phyloP scores from a whole-genome alignment of 495 filamentous ascomycete species.

The Wilcoxina mikolae region DNA sequence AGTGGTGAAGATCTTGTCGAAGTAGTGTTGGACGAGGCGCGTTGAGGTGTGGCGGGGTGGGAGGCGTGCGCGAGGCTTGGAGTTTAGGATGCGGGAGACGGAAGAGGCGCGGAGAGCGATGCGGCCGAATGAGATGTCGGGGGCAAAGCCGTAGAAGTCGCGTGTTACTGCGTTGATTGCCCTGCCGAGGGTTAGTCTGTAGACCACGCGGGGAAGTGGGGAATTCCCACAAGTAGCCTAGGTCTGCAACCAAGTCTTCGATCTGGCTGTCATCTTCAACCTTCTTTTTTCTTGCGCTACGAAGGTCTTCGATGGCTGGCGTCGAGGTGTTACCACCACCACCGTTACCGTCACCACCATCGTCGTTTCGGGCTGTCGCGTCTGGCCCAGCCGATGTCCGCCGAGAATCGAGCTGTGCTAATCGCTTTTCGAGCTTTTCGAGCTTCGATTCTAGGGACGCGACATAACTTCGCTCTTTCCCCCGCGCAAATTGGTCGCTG shows the following conservation, averaged over 20 bases:
- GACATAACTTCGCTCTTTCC: slow-evolving; percentile 90
- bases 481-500: slow-evolving; percentile 83
- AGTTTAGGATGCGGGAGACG: slow-evolving; percentile 38
- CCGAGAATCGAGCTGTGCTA: slow-evolving; percentile 19
- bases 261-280: slow-evolving; percentile 58
- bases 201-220: background rate
- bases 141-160: slow-evolving; percentile 76
- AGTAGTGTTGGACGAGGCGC: slow-evolving; percentile 61
- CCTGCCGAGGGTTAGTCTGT: slow-evolving; percentile 31
- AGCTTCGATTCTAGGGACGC: slow-evolving; percentile 77
- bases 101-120: slow-evolving; percentile 54
- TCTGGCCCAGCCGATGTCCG: background rate
- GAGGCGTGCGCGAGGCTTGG: slow-evolving; percentile 39
- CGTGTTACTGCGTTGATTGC: slow-evolving; percentile 82
- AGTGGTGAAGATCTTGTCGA: slow-evolving; percentile 62
- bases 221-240: slow-evolving; percentile 54
- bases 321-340: background rate
- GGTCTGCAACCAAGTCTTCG: slow-evolving; percentile 65
- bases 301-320: background rate
- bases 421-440: slow-evolving; percentile 59
- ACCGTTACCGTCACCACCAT: background rate
- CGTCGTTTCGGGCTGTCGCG: background rate
- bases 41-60: slow-evolving; percentile 51
- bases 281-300: slow-evolving; percentile 20
- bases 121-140: slow-evolving; percentile 70